Base-by-base conservation (phyloP, 2,329 filamentous ascomycete genomes). In the Aspergillus luchuensis region DNA sequence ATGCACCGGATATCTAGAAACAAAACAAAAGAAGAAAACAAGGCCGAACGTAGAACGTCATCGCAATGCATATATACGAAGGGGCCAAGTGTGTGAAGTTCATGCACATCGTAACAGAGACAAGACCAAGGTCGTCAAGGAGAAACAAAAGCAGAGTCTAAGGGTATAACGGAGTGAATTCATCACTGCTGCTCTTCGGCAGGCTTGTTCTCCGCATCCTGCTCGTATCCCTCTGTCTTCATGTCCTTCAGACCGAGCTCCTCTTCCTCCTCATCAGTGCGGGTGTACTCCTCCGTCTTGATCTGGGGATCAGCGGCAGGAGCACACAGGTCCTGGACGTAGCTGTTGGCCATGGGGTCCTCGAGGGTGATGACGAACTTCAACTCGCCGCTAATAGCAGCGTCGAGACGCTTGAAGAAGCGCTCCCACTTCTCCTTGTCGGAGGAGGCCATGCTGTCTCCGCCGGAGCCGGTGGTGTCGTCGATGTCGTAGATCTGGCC, bases 211-310 rank as follows among this genome's bases (percentile, higher is more conserved):
- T 69, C 61, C 7, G 57, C 66, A 63, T 87, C 84, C 56, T 87
- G 81, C 75, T 89, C 89, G 72, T 99, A 98, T 0, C 87, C 88
- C 75, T 98, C 93, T 0, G 88, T 87, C 83, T 94, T 95, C 88
- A 99, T 99, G 72, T 99, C 95, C 61, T 82, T 87, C 66, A 99
- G 79, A 0, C 95, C 95, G 10, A 99, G 81, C 61, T 97, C 91
- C 71, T 99, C 95, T 78, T 97, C 91, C 73, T 99, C 95, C 75
- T 97, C 91, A 0, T 89, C 87, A 0, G 94, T 97, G 62, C 95
- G 85, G 61, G 90, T 86, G 75, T 99, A 99, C 30, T 91, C 90
- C 78, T 91, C 91, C 2, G 86, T 84, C 59, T 85, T 87, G 73
- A 99, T 90, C 78, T 95, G 90, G 15, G 89, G 89, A 72, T 99